These are phyloP conservation scores for Leccinum cinnamomeum DNA, from an alignment of 1,284 basidiomycete genomes.

Conservation along the genomic window DNA sequence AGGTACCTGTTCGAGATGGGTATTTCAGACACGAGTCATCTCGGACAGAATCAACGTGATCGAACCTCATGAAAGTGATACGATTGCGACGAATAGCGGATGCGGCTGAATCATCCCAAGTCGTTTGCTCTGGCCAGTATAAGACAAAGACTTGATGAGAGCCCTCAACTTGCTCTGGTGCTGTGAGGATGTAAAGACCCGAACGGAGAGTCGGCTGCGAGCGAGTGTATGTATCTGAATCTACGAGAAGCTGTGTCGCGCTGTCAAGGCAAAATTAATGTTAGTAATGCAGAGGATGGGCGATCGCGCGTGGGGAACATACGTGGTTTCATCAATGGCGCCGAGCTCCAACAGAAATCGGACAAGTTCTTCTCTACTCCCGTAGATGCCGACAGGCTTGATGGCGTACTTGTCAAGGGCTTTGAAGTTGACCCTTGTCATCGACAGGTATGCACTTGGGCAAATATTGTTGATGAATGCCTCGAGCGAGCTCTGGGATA, in stretches of 20 bases:
- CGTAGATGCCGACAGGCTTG: constrained; percentile 57
- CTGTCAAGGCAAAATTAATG: constrained; percentile 6
- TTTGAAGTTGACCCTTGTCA: constrained; percentile 55
- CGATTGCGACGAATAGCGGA: constrained; percentile 51
- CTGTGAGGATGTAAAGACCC: constrained; percentile 48
- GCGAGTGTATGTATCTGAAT: constrained; percentile 20
- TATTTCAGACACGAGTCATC: background rate
- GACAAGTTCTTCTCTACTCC: constrained; percentile 50
- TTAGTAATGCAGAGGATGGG: background rate
- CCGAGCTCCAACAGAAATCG: constrained; percentile 40
- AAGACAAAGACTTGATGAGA: constrained; percentile 44
- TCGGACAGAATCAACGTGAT: background rate
- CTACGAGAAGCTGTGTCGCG: constrained; percentile 23
- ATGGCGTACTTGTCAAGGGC: constrained; percentile 43
- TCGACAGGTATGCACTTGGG: constrained; percentile 46
- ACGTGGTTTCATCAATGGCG: constrained; percentile 41
- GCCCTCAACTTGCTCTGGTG: constrained; percentile 5
- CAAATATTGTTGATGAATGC: constrained; percentile 44
- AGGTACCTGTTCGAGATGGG: constrained; percentile 43
- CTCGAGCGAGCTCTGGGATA: constrained; percentile 46
- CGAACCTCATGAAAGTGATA: constrained; percentile 62
- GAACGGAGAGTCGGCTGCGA: constrained; percentile 42
- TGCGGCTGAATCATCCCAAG: constrained; percentile 57
- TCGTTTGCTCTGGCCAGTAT: constrained; percentile 62
- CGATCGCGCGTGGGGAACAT: constrained; percentile 8